phyloP scores from a whole-genome alignment of 768 basidiomycete genomes.

The Tephrocybe sp. region DNA sequence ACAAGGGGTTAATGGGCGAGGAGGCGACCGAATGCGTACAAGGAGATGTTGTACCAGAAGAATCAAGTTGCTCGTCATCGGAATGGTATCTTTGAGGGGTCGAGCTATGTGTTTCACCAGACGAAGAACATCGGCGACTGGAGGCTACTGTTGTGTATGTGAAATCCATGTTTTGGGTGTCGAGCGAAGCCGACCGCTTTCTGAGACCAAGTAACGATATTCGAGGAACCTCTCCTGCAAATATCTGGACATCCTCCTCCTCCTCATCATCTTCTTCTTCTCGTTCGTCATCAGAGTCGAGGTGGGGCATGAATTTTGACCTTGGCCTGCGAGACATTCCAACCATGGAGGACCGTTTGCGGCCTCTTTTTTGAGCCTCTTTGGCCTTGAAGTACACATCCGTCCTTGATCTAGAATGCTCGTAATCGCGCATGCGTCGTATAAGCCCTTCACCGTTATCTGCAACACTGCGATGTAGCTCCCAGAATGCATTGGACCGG shows the following conservation, averaged over 20 bases:
- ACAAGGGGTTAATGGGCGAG: conserved; percentile 10
- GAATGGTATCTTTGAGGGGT: conserved; percentile 29
- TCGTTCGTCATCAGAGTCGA: conserved; percentile 24
- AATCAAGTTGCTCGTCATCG: conserved; percentile 34
- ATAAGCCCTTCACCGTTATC: conserved; percentile 70
- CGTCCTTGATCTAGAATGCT: conserved; percentile 47
- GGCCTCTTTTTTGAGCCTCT: conserved; percentile 40
- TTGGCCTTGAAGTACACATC: conserved; percentile 37
- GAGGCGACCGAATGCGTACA: conserved; percentile 4
- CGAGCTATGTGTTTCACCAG: conserved; percentile 25
- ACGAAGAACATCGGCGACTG: conserved; percentile 31
- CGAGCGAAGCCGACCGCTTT: conserved; percentile 46
- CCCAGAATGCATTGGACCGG: conserved; percentile 64
- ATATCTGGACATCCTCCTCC: conserved; percentile 57
- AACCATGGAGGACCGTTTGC: conserved; percentile 35
- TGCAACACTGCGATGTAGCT: conserved; percentile 60
- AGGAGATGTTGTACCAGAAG: conserved; percentile 11
- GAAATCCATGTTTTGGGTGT: conserved; percentile 39
- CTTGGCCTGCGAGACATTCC: conserved; percentile 18
- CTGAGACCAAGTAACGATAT: conserved; percentile 25
- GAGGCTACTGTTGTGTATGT: conserved; percentile 3
- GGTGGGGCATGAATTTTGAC: conserved; percentile 18
- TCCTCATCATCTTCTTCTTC: conserved; percentile 39
- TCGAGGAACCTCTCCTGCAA: conserved; percentile 37
- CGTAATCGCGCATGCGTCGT: conserved; percentile 73